phyloP scores from a whole-genome alignment of 306 rosid species.

The Prinsepia uniflora region DNA sequence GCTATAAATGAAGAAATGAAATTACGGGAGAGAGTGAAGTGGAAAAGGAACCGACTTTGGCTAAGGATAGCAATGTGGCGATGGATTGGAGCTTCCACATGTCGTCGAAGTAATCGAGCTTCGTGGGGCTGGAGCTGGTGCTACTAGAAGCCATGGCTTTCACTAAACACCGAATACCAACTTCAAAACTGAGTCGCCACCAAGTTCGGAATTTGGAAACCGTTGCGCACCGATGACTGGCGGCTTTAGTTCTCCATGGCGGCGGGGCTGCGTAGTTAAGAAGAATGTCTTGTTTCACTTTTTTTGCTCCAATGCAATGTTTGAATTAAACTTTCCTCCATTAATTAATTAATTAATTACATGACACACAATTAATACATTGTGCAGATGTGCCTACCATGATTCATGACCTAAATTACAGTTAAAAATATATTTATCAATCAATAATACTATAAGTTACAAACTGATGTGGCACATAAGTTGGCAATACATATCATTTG shows the following conservation, averaged over 20 bases:
- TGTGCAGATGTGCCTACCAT: too few relatives aligned
- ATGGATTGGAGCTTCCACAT: slow-evolving; percentile 52
- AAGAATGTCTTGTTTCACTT: too few relatives aligned
- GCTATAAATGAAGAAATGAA: too few relatives aligned
- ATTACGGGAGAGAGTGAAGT: neutral
- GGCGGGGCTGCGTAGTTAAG: too few relatives aligned
- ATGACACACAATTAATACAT: too few relatives aligned
- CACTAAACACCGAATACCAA: neutral
- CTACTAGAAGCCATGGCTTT: slow-evolving; percentile 34
- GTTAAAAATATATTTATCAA: too few relatives aligned
- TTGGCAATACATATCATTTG: too few relatives aligned
- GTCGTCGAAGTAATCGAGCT: slow-evolving; percentile 63
- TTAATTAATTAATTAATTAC: too few relatives aligned
- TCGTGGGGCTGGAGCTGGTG: slow-evolving; percentile 32
- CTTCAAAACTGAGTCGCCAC: neutral
- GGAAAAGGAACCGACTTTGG: slow-evolving; percentile 31
- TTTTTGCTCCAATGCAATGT: too few relatives aligned
- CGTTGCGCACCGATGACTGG: neutral
- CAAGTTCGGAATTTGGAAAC: neutral
- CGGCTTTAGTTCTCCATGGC: neutral
- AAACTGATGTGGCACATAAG: too few relatives aligned
- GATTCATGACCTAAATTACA: too few relatives aligned
- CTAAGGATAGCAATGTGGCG: slow-evolving; percentile 45
- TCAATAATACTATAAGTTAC: too few relatives aligned
- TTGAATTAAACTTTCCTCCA: neutral